Evolutionary conservation across 2,329 filamentous ascomycete species (phyloP).

Genomic region (Fusarium caatingaense): DNA sequence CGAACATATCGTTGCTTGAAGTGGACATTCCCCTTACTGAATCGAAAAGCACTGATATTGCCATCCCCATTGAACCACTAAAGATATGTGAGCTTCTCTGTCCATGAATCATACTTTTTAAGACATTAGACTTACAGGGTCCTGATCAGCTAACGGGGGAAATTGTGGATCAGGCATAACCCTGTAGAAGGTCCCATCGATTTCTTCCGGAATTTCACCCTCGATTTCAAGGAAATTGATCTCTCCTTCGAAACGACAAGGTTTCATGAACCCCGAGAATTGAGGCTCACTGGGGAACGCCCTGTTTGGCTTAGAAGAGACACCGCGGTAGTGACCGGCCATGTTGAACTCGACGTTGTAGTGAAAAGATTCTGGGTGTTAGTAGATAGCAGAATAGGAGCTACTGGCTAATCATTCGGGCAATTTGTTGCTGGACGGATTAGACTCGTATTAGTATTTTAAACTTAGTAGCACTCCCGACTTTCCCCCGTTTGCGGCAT

Average conservation of each 20-base stretch:
- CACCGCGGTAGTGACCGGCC: not conserved
- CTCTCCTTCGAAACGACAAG: conserved; percentile 5
- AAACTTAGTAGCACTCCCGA: not conserved
- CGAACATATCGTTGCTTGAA: conserved; percentile 18
- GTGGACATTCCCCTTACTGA: conserved; percentile 9
- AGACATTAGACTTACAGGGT: not conserved
- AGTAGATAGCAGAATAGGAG: not conserved
- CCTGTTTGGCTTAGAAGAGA: not conserved
- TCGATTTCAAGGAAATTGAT: not conserved
- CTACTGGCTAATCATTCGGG: not conserved
- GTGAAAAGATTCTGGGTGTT: not conserved
- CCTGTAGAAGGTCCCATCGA: conserved; percentile 31
- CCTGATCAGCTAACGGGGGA: conserved; percentile 18
- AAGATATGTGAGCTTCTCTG: not conserved
- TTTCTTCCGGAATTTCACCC: conserved; percentile 5
- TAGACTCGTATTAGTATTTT: not conserved
- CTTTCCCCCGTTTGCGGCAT: not conserved
- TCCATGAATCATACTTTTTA: not conserved
- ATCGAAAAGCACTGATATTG: conserved; percentile 14
- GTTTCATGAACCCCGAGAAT: conserved; percentile 1
- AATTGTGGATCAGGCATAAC: conserved; percentile 27
- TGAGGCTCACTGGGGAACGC: not conserved
- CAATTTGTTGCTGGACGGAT: not conserved
- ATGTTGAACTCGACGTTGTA: not conserved
- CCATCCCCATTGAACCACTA: conserved; percentile 28